Conservation (phyloP, 192 early-diverging fungal genomes). For the Chytriomyces confervae region DNA sequence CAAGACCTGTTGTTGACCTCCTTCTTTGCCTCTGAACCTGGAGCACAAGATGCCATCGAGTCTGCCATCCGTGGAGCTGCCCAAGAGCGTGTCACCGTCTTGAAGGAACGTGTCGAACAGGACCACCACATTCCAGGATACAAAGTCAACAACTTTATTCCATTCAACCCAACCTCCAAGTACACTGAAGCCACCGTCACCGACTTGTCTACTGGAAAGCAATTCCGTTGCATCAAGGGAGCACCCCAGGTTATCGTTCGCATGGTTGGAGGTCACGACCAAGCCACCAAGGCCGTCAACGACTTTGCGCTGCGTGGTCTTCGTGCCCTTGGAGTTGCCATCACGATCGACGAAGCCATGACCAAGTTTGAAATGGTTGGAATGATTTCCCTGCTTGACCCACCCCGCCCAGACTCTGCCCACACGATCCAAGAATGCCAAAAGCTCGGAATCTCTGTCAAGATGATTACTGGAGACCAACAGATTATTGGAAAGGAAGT, state of each 20-base stretch:
- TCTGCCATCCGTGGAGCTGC: conserved; percentile 83
- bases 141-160: conserved; percentile 85
- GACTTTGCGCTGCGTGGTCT: conserved; percentile 84
- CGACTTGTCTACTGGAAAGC: conserved; percentile 72
- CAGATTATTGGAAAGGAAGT: conserved; percentile 94
- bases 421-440: conserved; percentile 83
- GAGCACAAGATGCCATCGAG: conserved; percentile 90
- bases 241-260: conserved; percentile 90
- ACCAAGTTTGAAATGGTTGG: conserved; percentile 84
- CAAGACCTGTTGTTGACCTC: conserved; percentile 83
- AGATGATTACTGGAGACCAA: conserved; percentile 98
- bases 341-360: conserved; percentile 70
- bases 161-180: conserved; percentile 90
- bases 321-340: conserved; percentile 89
- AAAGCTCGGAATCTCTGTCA: conserved; percentile 85
- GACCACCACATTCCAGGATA: conserved; percentile 78
- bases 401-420: conserved; percentile 89
- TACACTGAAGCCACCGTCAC: conserved; percentile 86
- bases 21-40: conserved; percentile 82
- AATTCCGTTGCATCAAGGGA: conserved; percentile 89
- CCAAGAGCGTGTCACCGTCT: conserved; percentile 71
- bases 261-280: conserved; percentile 68
- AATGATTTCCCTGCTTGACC: conserved; percentile 92
- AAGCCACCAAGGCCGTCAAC: conserved; percentile 83
- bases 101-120: conserved; percentile 64